Evolutionary conservation across 495 filamentous ascomycete species (phyloP).

Genomic region (Penicillium samsonianum): DNA sequence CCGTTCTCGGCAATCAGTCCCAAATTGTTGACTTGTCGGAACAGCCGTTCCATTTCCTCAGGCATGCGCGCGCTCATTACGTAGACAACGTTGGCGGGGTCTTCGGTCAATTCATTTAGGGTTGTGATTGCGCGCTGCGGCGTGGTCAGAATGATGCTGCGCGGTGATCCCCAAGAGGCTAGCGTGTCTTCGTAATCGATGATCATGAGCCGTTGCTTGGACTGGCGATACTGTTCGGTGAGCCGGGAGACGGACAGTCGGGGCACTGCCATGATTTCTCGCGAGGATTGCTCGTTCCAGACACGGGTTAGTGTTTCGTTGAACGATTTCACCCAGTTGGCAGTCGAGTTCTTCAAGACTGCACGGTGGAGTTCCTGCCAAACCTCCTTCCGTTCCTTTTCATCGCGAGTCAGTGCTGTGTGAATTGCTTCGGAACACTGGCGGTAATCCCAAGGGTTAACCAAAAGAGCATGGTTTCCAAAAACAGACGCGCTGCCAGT

Average conservation of each 20-base stretch:
- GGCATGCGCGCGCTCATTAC: conserved; percentile 86
- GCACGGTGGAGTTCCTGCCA: conserved; percentile 73
- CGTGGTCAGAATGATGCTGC: conserved; percentile 76
- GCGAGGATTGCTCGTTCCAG: conserved; percentile 78
- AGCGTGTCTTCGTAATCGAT: conserved; percentile 92
- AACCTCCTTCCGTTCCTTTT: conserved; percentile 68
- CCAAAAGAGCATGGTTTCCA: conserved; percentile 66
- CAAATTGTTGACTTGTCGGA: conserved; percentile 72
- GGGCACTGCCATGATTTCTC: conserved; percentile 81
- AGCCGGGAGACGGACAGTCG: conserved; percentile 69
- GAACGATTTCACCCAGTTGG: conserved; percentile 78
- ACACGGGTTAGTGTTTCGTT: conserved; percentile 65
- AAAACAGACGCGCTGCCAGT: conserved; percentile 88
- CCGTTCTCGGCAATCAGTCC: conserved; percentile 93
- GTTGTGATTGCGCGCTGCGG: conserved; percentile 80
- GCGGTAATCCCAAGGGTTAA: conserved; percentile 93
- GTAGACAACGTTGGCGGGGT: conserved; percentile 81
- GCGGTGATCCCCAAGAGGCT: conserved; percentile 77
- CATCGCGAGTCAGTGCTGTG: conserved; percentile 72
- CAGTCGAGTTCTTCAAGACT: conserved; percentile 78
- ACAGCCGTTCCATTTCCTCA: conserved; percentile 83
- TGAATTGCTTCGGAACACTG: conserved; percentile 82
- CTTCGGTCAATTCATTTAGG: conserved; percentile 74
- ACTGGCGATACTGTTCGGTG: conserved; percentile 60
- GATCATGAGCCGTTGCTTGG: conserved; percentile 74